These are phyloP conservation scores for Penicillium verrucosum DNA, from an alignment of 2,329 filamentous ascomycete species.

Conservation along the genomic window DNA sequence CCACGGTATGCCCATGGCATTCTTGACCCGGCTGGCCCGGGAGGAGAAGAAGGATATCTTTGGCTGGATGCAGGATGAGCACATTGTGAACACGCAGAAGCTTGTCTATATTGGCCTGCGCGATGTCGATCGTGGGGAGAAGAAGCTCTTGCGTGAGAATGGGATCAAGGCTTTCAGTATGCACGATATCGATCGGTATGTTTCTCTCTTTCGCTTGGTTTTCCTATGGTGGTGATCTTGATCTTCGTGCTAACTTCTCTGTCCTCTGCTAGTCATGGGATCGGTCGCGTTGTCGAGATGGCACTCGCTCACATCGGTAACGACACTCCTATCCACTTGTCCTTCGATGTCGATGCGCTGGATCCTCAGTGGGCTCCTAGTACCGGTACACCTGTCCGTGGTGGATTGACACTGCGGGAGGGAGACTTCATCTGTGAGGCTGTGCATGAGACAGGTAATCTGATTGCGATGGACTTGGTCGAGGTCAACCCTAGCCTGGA, in stretches of 20 bases:
- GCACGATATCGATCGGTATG: constrained; percentile 90
- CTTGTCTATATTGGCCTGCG: constrained; percentile 94
- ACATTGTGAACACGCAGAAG: constrained; percentile 67
- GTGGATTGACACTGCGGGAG: constrained; percentile 87
- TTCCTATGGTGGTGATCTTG: not conserved
- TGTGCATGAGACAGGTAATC: constrained; percentile 73
- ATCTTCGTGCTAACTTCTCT: constrained; percentile 1
- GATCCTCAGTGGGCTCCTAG: constrained; percentile 96
- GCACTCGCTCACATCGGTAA: constrained; percentile 91
- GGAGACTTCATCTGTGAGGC: constrained; percentile 95
- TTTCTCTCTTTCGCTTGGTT: constrained; percentile 19
- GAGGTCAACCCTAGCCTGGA: constrained; percentile 76
- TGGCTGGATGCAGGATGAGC: constrained; percentile 73
- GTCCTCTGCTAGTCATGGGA: constrained; percentile 66
- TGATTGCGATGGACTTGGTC: constrained; percentile 77
- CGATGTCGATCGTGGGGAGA: constrained; percentile 91
- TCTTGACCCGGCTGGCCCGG: constrained; percentile 78
- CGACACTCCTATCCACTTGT: constrained; percentile 94
- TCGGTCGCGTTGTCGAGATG: constrained; percentile 96
- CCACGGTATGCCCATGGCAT: constrained; percentile 96
- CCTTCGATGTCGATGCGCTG: constrained; percentile 93
- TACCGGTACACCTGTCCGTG: constrained; percentile 91
- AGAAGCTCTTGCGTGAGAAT: constrained; percentile 82
- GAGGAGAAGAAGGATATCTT: constrained; percentile 77
- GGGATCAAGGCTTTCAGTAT: constrained; percentile 96